phyloP scores from a whole-genome alignment of 2,329 filamentous ascomycete genomes.

The Talaromyces atroroseus region DNA sequence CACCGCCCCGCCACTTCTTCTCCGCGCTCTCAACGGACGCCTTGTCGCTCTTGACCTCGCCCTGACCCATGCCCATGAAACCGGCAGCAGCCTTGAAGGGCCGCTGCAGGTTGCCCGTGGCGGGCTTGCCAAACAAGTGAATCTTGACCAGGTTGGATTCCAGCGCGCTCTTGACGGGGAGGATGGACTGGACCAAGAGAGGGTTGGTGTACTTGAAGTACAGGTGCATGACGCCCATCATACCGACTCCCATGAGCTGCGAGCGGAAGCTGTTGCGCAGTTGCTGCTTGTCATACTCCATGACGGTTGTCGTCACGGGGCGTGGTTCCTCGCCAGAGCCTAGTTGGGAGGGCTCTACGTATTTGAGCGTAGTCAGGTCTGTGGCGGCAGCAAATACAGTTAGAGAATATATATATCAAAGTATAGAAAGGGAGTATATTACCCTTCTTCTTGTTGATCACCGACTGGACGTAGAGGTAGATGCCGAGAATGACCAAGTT shows the following conservation, averaged over 20 bases:
- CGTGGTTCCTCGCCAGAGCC: constrained; percentile 92
- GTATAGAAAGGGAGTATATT: constrained; percentile 28
- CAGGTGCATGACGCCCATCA: constrained; percentile 98
- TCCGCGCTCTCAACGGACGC: constrained; percentile 57
- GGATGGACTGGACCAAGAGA: constrained; percentile 95
- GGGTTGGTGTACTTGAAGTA: constrained; percentile 99
- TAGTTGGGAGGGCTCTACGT: constrained; percentile 92
- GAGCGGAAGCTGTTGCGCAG: constrained; percentile 79
- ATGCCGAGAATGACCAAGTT: constrained; percentile 79
- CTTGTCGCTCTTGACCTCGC: constrained; percentile 82
- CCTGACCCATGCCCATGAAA: constrained; percentile 67
- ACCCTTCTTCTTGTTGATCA: constrained; percentile 98
- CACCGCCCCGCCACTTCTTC: constrained; percentile 46
- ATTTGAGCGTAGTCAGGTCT: constrained; percentile 98
- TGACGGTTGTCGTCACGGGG: constrained; percentile 91
- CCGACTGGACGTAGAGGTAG: constrained; percentile 76
- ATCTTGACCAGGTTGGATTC: constrained; percentile 97
- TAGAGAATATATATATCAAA: not conserved
- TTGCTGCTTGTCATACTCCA: constrained; percentile 88
- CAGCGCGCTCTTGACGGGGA: constrained; percentile 90
- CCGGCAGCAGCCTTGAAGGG: constrained; percentile 86
- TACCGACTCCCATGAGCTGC: constrained; percentile 91
- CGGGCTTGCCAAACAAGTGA: constrained; percentile 80
- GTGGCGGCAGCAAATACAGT: not conserved
- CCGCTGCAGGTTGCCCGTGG: constrained; percentile 83